Conservation (phyloP, 495 filamentous ascomycete genomes). For the Opeltia flavorubescens region DNA sequence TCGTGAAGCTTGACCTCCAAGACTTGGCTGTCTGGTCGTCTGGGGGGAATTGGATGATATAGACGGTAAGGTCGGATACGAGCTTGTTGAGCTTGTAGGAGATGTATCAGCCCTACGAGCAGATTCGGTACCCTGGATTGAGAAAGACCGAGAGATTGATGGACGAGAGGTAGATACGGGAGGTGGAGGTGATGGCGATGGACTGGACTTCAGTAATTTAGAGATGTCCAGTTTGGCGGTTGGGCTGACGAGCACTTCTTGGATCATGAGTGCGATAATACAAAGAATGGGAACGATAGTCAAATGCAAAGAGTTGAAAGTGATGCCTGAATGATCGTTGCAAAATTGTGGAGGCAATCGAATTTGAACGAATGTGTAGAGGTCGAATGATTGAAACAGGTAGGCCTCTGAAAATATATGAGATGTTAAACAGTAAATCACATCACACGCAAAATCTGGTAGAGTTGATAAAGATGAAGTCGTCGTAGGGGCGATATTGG, state of each 20-base stretch:
- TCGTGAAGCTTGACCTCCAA: slow-evolving; percentile 1
- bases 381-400: no score
- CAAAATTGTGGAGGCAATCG: not conserved
- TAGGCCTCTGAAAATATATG: no score
- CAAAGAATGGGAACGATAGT: not conserved
- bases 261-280: slow-evolving; percentile 9
- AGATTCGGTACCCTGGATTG: not conserved
- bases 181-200: slow-evolving; percentile 7
- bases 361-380: no score
- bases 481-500: not conserved
- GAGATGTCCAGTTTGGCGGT: slow-evolving; percentile 17
- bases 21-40: not conserved
- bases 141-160: slow-evolving; percentile 8
- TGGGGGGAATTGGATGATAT: not conserved
- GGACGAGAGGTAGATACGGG: not conserved
- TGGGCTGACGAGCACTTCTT: slow-evolving; percentile 9
- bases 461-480: not conserved
- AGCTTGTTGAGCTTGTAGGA: slow-evolving; percentile 4
- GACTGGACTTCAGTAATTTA: slow-evolving; percentile 5
- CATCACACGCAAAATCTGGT: not conserved
- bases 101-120: not conserved
- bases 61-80: slow-evolving; percentile 6
- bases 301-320: not conserved
- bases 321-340: not conserved
- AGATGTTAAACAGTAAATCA: not conserved